Evolutionary conservation across 2,329 filamentous ascomycete genomes (phyloP), one percentile per base, ranked within the genome.

Genomic region (Colletotrichum sp.): DNA sequence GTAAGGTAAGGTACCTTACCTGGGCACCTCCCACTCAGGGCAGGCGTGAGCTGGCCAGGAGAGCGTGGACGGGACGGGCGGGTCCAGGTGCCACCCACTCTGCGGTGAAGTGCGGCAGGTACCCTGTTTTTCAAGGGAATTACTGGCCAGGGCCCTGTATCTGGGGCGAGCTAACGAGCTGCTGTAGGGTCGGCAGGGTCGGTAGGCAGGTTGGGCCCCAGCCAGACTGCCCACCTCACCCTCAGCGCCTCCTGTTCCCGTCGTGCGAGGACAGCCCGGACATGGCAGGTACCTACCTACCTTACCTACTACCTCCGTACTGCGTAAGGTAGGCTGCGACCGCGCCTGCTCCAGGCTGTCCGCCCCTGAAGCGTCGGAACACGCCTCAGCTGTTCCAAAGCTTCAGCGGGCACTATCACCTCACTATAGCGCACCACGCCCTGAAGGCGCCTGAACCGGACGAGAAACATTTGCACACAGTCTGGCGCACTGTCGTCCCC

Each of bases 51-150:
- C 36, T 64, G 68, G 60, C 55, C 39, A 63, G 63, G 39, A 72
- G 62, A 72, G 44, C 55, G 32, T 24, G 55, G 71, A 71, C 73
- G 73, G 73, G 69, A 75, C 44, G 55, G 63, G 69, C 73, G 73
- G 69, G 73, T 72, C 73, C 69, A 72, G 69, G 63, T 68, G 69
- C 73, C 73, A 68, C 69, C 36, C 69, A 75, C 68, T 67, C 70
- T 76, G 70, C 70, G 70, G 72, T 65, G 71, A 75, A 48, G 39
- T 68, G 63, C 32, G 69, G 69, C 57, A 68, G 59, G 63, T 16
- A 57, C 26, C 39, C 65, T 68, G 52, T 60, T 64, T 68, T 63
- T 16, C 71, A 59, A 65, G 57, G 30, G 57, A 62, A 74, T 70
- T 70, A 57, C 66, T 70, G 66, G 69, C 63, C 63, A 66, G 28